Evolutionary conservation across 257 asterid species (phyloP).

Genomic region (Solanum chiquidenum): DNA sequence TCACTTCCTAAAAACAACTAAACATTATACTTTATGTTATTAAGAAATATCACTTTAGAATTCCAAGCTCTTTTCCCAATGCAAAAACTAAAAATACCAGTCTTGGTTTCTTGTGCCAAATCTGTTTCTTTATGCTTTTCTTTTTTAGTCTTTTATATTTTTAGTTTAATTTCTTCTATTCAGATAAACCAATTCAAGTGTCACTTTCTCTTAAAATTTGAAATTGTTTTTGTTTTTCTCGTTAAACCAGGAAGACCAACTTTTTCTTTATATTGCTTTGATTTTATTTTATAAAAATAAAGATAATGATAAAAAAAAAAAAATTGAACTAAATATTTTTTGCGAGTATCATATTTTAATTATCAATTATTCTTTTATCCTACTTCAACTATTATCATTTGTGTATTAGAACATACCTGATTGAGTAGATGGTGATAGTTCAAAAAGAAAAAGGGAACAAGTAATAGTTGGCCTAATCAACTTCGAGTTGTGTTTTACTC

Average conservation of each 20-base stretch:
- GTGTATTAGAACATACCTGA: rapidly evolving
- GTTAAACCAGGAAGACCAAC: constrained; percentile 34
- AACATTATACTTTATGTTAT: constrained; percentile 54
- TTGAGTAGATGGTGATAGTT: not conserved
- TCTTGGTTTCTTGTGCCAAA: constrained; percentile 59
- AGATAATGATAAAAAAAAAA: not conserved
- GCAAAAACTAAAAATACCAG: constrained; percentile 33
- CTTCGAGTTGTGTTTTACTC: rapidly evolving
- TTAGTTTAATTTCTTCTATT: not conserved
- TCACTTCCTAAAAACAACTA: constrained; percentile 35
- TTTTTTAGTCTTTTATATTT: not conserved
- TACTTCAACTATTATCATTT: rapidly evolving
- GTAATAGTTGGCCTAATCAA: rapidly evolving
- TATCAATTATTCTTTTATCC: rapidly evolving
- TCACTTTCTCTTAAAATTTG: constrained; percentile 25
- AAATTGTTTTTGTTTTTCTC: constrained; percentile 1
- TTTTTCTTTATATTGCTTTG: constrained; percentile 43
- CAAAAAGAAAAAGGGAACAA: not conserved
- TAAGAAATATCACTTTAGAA: constrained; percentile 65
- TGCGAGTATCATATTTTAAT: not conserved
- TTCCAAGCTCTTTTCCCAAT: constrained; percentile 76
- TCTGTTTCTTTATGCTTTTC: constrained; percentile 45
- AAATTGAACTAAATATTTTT: no score
- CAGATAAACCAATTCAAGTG: constrained; percentile 24
- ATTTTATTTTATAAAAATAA: not conserved